phyloP scores from a whole-genome alignment of 768 basidiomycete species.

The Lentinula detonsa region DNA sequence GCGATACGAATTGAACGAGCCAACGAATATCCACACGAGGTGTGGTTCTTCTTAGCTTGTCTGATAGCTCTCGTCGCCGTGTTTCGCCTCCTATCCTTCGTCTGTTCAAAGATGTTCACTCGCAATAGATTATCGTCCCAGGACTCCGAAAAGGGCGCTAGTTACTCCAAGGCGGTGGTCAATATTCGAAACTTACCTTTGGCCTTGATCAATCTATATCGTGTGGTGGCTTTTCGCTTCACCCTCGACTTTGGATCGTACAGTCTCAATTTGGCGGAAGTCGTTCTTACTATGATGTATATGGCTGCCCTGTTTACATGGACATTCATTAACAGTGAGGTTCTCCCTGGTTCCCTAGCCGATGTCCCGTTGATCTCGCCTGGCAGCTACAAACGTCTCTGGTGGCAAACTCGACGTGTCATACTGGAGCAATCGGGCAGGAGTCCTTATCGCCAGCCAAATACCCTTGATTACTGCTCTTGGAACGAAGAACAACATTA shows the following conservation, averaged over 20 bases:
- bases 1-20: slow-evolving; percentile 18
- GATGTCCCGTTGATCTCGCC: background rate
- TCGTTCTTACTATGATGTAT: slow-evolving; percentile 30
- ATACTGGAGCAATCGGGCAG: slow-evolving; percentile 21
- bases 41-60: slow-evolving; percentile 35
- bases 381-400: slow-evolving; percentile 10
- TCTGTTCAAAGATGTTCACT: slow-evolving; percentile 14
- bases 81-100: slow-evolving; percentile 22
- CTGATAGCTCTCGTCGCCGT: slow-evolving; percentile 35
- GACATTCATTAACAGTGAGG: slow-evolving; percentile 18
- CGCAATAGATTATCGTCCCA: slow-evolving; percentile 4
- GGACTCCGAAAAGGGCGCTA: background rate
- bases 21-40: slow-evolving; percentile 30
- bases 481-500: slow-evolving; percentile 44
- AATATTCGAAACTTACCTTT: slow-evolving; percentile 15
- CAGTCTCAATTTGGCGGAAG: slow-evolving; percentile 34
- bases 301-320: slow-evolving; percentile 28
- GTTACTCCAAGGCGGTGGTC: slow-evolving; percentile 1
- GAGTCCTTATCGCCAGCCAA: slow-evolving; percentile 28
- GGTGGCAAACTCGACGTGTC: slow-evolving; percentile 6
- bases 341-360: background rate
- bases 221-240: slow-evolving; percentile 24
- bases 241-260: slow-evolving; percentile 25
- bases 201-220: slow-evolving; percentile 17
- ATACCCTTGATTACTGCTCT: slow-evolving; percentile 39